Conservation (phyloP, 805 yeast species). For the Hanseniaspora jakobsenii region DNA sequence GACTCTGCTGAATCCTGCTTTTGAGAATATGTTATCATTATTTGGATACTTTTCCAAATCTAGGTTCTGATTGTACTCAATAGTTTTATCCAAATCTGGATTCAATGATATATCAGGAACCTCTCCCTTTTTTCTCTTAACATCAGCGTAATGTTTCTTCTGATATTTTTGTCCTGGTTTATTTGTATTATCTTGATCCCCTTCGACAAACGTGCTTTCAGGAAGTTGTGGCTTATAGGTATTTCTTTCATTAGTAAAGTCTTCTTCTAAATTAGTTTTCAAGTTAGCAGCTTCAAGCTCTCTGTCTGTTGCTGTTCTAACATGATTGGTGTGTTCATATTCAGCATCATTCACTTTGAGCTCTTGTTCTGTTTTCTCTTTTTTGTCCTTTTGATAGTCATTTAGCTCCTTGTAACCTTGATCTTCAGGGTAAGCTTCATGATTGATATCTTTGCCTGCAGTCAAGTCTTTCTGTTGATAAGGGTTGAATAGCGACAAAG, state of each 20-base stretch:
- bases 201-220: conserved; percentile 13
- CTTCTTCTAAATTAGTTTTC: conserved; percentile 19
- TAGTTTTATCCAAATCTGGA: conserved; percentile 6
- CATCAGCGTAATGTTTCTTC: conserved; percentile 12
- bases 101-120: conserved; percentile 12
- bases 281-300: conserved; percentile 25
- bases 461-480: background rate
- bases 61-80: conserved; percentile 2
- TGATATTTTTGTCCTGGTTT: background rate
- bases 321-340: background rate
- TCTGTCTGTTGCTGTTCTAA: conserved; percentile 24
- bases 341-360: no score
- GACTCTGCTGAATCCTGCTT: conserved; percentile 18
- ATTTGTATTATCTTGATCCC: background rate
- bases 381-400: conserved; percentile 21
- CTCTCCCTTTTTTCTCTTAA: background rate
- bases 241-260: background rate
- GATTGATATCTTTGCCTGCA: conserved; percentile 30
- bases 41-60: conserved; percentile 10
- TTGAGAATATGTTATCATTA: background rate
- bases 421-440: conserved; percentile 46
- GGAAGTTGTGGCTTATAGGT: background rate
- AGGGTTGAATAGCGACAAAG: conserved; percentile 40
- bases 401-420: conserved; percentile 52
- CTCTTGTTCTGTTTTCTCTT: conserved; percentile 19